phyloP scores from a whole-genome alignment of 2,329 filamentous ascomycete genomes.

The Verticillium alfalfae region DNA sequence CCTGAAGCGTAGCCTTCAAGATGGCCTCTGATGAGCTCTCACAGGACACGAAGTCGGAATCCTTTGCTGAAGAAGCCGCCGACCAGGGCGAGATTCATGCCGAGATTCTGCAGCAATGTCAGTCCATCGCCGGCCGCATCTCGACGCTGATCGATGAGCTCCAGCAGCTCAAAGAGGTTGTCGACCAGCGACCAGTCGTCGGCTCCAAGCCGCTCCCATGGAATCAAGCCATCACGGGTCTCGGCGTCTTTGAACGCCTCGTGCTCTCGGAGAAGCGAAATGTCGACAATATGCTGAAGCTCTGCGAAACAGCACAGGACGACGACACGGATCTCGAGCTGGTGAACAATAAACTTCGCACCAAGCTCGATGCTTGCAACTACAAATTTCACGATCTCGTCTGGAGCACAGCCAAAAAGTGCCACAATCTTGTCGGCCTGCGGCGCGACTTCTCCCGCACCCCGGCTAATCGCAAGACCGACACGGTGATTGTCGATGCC shows the following conservation, averaged over 20 bases:
- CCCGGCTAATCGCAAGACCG: background rate
- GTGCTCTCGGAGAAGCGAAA: conserved; percentile 10
- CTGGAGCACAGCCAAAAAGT: conserved; percentile 10
- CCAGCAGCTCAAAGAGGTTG: conserved; percentile 7
- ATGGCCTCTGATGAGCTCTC: background rate
- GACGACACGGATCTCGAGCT: background rate
- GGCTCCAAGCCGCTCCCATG: conserved; percentile 7
- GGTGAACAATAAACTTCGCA: conserved; percentile 3
- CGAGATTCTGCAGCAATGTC: conserved; percentile 6
- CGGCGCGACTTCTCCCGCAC: conserved; percentile 5
- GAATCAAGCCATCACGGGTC: conserved; percentile 11
- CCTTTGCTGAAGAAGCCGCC: background rate
- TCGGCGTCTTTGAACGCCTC: conserved; percentile 9
- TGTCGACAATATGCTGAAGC: conserved; percentile 8
- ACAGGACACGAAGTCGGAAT: background rate
- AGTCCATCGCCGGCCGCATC: conserved; percentile 5
- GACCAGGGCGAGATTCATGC: background rate
- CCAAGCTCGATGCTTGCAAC: conserved; percentile 10
- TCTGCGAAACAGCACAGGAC: background rate
- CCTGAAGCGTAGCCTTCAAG: background rate
- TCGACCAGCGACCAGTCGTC: conserved; percentile 5
- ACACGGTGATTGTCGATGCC: conserved; percentile 7
- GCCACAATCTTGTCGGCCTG: conserved; percentile 7
- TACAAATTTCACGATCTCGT: conserved; percentile 11
- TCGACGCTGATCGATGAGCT: conserved; percentile 6